Conservation (phyloP, 441 rosid species). For the Adansonia rubrostipa region DNA sequence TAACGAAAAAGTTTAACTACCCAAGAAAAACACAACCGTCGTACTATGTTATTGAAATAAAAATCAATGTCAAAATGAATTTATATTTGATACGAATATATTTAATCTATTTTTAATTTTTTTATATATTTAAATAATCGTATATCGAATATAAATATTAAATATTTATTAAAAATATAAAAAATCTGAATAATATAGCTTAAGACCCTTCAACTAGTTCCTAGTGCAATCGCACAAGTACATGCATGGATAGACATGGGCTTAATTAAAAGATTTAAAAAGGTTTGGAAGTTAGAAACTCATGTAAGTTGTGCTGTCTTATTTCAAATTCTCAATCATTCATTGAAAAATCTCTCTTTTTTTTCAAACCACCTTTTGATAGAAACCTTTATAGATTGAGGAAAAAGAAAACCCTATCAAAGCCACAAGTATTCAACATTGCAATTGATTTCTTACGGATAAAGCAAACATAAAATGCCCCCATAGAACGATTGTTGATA, state of each 20-base stretch:
- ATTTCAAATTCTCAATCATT: background rate
- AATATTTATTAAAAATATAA: too few relatives aligned
- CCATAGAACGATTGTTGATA: background rate
- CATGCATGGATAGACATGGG: too few relatives aligned
- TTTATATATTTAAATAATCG: too few relatives aligned
- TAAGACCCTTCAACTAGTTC: too few relatives aligned
- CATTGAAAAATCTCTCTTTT: background rate
- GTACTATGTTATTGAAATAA: too few relatives aligned
- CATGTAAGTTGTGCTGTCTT: constrained; percentile 20
- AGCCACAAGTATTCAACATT: constrained; percentile 30
- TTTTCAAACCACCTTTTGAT: constrained; percentile 51
- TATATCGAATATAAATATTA: too few relatives aligned
- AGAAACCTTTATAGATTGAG: constrained; percentile 41
- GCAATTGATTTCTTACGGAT: constrained; percentile 36
- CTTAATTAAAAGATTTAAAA: too few relatives aligned
- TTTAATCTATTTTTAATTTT: too few relatives aligned
- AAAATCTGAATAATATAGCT: too few relatives aligned
- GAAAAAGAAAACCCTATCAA: constrained; percentile 38
- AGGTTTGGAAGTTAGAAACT: background rate
- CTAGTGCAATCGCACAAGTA: too few relatives aligned
- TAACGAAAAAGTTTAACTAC: background rate
- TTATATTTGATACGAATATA: too few relatives aligned
- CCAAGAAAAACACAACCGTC: background rate
- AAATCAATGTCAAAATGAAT: too few relatives aligned
- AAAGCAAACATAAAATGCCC: constrained; percentile 30